Conservation (phyloP, 2,329 filamentous ascomycete species). For the Metarhizium robertsii region DNA sequence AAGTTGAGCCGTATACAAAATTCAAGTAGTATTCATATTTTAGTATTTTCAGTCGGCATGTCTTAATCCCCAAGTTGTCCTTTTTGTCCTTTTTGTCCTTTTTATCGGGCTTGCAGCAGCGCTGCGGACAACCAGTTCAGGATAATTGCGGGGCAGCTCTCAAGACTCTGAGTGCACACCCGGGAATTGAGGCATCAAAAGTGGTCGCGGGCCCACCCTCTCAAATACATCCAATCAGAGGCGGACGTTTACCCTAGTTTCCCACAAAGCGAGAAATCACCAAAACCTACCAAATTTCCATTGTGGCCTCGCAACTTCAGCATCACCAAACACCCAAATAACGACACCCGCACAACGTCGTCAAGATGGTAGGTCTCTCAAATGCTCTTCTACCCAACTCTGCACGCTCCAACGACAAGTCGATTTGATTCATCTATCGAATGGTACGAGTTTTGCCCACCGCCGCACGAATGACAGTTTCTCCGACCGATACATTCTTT, state of each 20-base stretch:
- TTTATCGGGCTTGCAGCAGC: not conserved
- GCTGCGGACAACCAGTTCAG: not conserved
- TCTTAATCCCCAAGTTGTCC: not conserved
- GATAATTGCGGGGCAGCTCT: not conserved
- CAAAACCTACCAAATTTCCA: constrained; percentile 32
- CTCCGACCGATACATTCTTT: constrained; percentile 3
- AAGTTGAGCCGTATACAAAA: too few relatives aligned
- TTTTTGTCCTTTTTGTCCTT: not conserved
- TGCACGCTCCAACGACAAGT: constrained; percentile 4
- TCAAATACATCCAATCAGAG: constrained; percentile 22
- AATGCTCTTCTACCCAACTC: constrained; percentile 8
- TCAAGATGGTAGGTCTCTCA: constrained; percentile 37
- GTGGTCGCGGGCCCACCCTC: constrained; percentile 4
- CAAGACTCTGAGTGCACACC: not conserved
- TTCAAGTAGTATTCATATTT: not conserved
- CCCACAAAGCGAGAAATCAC: constrained; percentile 36
- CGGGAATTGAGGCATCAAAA: constrained; percentile 4
- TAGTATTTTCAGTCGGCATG: not conserved
- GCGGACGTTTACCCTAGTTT: constrained; percentile 28
- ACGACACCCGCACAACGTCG: constrained; percentile 34
- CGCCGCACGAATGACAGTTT: constrained; percentile 21
- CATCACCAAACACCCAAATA: constrained; percentile 32
- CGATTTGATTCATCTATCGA: constrained; percentile 3
- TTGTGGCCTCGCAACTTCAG: constrained; percentile 24
- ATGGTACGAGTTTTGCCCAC: constrained; percentile 12